These are phyloP conservation scores for Alternaria panax DNA, from an alignment of 2,329 filamentous ascomycete genomes.

Conservation along the genomic window DNA sequence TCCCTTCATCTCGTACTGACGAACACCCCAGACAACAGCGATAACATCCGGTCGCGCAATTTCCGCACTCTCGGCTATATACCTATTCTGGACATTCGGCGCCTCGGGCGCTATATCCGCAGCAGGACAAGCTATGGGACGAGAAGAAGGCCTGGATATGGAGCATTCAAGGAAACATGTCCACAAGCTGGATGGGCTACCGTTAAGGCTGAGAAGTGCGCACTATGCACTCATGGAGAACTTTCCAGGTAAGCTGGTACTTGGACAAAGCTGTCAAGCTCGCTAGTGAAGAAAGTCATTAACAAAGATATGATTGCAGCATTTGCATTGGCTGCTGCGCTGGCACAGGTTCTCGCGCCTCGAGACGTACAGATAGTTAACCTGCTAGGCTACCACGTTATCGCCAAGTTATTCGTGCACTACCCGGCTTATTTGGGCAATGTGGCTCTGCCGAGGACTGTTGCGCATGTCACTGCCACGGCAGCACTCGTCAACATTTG, in stretches of 20 bases:
- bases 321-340: slow-evolving; percentile 31
- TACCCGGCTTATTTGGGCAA: slow-evolving; percentile 33
- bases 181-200: slow-evolving; percentile 19
- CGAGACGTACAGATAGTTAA: slow-evolving; percentile 33
- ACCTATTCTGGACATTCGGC: slow-evolving; percentile 35
- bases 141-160: slow-evolving; percentile 22
- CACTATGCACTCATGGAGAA: slow-evolving; percentile 35
- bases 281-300: neutral
- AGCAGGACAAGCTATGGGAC: slow-evolving; percentile 33
- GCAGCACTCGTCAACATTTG: slow-evolving; percentile 33
- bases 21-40: slow-evolving; percentile 8
- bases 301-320: neutral
- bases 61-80: slow-evolving; percentile 29
- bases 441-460: slow-evolving; percentile 23
- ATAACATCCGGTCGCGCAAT: slow-evolving; percentile 33
- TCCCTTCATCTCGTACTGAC: neutral
- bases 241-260: slow-evolving; percentile 23
- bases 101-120: slow-evolving; percentile 29
- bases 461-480: slow-evolving; percentile 30
- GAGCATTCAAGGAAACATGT: slow-evolving; percentile 30
- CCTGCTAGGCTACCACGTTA: slow-evolving; percentile 31
- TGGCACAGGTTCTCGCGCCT: slow-evolving; percentile 30
- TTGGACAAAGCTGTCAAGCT: neutral
- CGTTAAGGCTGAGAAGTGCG: slow-evolving; percentile 29
- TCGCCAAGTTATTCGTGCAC: slow-evolving; percentile 31